Evolutionary conservation across 148 eudicot genomes (phyloP).

Genomic region (Bassia scoparia): DNA sequence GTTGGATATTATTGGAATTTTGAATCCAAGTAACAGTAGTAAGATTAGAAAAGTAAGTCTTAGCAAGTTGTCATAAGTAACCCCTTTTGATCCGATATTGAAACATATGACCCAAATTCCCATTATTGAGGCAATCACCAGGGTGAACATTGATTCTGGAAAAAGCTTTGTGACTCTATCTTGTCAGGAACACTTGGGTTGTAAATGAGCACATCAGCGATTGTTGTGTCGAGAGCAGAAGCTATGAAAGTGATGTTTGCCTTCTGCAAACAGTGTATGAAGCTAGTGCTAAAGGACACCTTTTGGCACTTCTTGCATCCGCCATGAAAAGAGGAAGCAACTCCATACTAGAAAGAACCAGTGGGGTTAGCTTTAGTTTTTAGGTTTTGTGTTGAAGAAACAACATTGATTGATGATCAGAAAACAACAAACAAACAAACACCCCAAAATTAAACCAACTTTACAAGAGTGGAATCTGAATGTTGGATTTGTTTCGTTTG

Average conservation of each 20-base stretch:
- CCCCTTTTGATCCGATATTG: constrained; percentile 38
- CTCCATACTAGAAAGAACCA: constrained; percentile 13
- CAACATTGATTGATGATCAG: constrained; percentile 1
- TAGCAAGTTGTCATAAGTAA: constrained; percentile 57
- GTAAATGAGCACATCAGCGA: constrained; percentile 31
- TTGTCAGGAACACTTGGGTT: constrained; percentile 38
- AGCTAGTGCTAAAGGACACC: constrained; percentile 48
- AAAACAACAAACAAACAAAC: no score
- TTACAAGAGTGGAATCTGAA: not conserved
- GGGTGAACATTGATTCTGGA: constrained; percentile 48
- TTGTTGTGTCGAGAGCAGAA: constrained; percentile 25
- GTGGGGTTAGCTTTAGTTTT: not conserved
- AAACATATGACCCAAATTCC: constrained; percentile 61
- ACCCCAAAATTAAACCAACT: no score
- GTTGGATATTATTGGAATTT: constrained; percentile 36
- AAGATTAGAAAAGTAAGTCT: constrained; percentile 47
- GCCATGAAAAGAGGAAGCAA: not conserved
- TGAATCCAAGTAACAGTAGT: constrained; percentile 47
- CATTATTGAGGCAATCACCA: constrained; percentile 59
- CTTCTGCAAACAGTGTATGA: constrained; percentile 41
- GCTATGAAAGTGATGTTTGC: constrained; percentile 42
- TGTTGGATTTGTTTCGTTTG: not conserved
- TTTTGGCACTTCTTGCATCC: constrained; percentile 38
- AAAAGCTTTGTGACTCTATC: constrained; percentile 30
- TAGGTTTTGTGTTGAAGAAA: not conserved